Evolutionary conservation across 2,329 filamentous ascomycete species (phyloP).

Genomic region (Penicillium vulpinum): DNA sequence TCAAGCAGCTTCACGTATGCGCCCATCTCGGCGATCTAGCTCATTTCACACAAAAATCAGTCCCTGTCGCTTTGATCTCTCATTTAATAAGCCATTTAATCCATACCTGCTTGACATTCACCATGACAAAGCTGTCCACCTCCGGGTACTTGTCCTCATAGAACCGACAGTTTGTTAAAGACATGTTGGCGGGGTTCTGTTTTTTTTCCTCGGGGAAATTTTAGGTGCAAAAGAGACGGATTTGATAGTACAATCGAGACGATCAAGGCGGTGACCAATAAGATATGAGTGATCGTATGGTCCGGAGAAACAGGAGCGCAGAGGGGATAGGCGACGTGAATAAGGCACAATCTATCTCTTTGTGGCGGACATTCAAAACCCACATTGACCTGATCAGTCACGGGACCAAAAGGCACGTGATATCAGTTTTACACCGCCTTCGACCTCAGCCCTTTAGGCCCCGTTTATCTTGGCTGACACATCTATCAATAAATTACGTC

Average conservation of each 20-base stretch:
- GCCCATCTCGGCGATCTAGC: slow-evolving; percentile 97
- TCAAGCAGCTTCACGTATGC: slow-evolving; percentile 99
- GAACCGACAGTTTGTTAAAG: slow-evolving; percentile 93
- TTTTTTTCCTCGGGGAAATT: slow-evolving; percentile 21
- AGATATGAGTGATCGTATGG: slow-evolving; percentile 13
- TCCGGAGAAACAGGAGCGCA: slow-evolving; percentile 8
- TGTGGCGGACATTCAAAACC: slow-evolving; percentile 43
- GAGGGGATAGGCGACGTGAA: slow-evolving; percentile 17
- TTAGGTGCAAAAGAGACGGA: slow-evolving; percentile 8
- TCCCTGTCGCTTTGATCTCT: slow-evolving; percentile 1
- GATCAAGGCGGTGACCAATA: slow-evolving; percentile 8
- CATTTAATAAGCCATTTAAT: background rate
- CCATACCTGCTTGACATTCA: slow-evolving; percentile 93
- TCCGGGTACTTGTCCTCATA: slow-evolving; percentile 98
- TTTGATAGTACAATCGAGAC: slow-evolving; percentile 14
- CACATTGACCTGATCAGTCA: slow-evolving; percentile 29
- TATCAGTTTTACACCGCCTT: slow-evolving; percentile 1
- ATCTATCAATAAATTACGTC: slow-evolving; percentile 1
- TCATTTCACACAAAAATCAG: slow-evolving; percentile 15
- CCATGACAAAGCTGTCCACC: slow-evolving; percentile 99
- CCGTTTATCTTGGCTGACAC: background rate
- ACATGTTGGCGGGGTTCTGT: slow-evolving; percentile 68
- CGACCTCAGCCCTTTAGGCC: too few species aligned
- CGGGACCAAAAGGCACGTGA: slow-evolving; percentile 12
- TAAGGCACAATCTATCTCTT: slow-evolving; percentile 36